Percentiles rank a stretch among this genome's conserved stretches.
These are phyloP conservation scores for Globisporangium carolinianum DNA, from an alignment of 352 stramenopile species.

Conservation along the genomic window DNA sequence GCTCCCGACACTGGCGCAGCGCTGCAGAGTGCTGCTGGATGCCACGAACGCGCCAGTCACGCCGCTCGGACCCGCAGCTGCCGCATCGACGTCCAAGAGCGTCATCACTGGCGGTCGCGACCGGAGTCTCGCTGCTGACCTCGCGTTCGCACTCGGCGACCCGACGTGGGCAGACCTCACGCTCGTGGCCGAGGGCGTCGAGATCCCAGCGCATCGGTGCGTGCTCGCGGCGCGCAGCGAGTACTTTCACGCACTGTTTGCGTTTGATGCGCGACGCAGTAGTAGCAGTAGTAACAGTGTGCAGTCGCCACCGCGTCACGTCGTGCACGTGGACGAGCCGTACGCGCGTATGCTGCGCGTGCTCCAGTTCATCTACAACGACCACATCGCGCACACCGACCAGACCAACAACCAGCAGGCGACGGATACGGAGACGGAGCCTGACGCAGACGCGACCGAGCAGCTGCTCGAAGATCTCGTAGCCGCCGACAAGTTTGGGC, in stretches of 20 bases:
- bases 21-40: slow-evolving; percentile 23
- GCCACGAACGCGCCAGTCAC: background rate
- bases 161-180: slow-evolving; percentile 40
- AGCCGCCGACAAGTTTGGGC: slow-evolving; percentile 64
- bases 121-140: slow-evolving; percentile 28
- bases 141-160: slow-evolving; percentile 45
- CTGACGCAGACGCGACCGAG: slow-evolving; percentile 14
- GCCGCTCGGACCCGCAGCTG: background rate
- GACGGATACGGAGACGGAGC: background rate
- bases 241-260: slow-evolving; percentile 57
- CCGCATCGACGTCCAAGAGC: slow-evolving; percentile 4
- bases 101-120: background rate
- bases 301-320: background rate
- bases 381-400: slow-evolving; percentile 20
- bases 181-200: slow-evolving; percentile 34
- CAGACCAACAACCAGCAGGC: background rate
- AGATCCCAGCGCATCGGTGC: slow-evolving; percentile 50
- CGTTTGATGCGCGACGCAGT: slow-evolving; percentile 19
- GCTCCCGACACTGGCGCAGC: slow-evolving; percentile 26
- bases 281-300: background rate
- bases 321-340: slow-evolving; percentile 54
- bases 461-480: slow-evolving; percentile 67
- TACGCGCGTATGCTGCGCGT: slow-evolving; percentile 41
- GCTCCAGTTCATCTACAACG: slow-evolving; percentile 73
- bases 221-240: slow-evolving; percentile 57